Percentiles rank a stretch among this genome's conserved stretches.
Conservation (phyloP, 2,329 filamentous ascomycete species). For the Dryadomyces quercus-mongolicae region DNA sequence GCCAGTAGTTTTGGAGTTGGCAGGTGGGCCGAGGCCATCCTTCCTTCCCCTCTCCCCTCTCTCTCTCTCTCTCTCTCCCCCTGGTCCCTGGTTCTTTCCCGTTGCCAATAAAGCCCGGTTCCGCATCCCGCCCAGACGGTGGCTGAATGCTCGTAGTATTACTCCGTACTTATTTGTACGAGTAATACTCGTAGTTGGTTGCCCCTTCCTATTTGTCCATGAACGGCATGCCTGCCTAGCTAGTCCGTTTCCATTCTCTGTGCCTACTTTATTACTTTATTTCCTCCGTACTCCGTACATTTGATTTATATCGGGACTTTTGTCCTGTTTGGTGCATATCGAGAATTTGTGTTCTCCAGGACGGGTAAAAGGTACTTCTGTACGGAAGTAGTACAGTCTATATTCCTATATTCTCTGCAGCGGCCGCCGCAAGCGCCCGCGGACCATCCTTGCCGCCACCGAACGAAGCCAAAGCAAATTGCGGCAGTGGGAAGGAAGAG, state of each 20-base stretch:
- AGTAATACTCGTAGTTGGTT: not conserved
- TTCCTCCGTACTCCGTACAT: not conserved
- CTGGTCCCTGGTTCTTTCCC: not conserved
- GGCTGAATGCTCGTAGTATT: not conserved
- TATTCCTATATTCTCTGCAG: no score
- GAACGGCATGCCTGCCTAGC: no score
- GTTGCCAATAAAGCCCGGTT: not conserved
- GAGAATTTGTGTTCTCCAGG: not conserved
- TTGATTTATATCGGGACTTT: not conserved
- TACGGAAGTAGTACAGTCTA: no score
- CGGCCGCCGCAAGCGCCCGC: no score
- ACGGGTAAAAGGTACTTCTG: not conserved
- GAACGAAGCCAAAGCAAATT: no score
- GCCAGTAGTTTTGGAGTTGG: no score
- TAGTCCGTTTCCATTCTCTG: no score
- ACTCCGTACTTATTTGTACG: no score
- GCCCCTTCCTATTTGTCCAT: not conserved
- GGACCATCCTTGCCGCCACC: no score
- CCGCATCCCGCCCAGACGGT: not conserved
- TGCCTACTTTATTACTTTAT: no score
- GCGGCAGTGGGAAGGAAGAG: no score
- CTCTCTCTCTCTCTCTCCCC: no score
- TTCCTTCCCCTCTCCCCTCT: not conserved
- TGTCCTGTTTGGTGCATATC: not conserved
- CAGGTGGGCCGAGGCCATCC: constrained; percentile 4